phyloP scores from a whole-genome alignment of 2,329 filamentous ascomycete genomes.

The Clarireedia hainanense region DNA sequence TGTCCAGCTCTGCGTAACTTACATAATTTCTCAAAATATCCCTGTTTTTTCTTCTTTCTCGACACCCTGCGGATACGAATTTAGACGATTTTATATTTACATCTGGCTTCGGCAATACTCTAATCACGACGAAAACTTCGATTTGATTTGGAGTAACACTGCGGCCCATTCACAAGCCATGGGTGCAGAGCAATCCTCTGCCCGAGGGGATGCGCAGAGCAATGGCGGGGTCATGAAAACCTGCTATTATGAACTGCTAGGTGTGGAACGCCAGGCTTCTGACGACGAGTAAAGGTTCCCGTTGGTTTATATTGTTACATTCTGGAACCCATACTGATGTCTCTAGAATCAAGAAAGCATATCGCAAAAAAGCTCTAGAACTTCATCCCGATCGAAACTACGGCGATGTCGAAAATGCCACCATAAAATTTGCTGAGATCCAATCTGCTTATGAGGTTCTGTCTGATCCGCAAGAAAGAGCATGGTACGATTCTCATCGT shows the following conservation, averaged over 20 bases:
- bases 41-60: too few species aligned
- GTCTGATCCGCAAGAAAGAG: constrained; percentile 87
- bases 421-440: constrained; percentile 79
- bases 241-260: constrained; percentile 81
- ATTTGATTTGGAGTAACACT: neutral
- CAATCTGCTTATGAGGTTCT: constrained; percentile 94
- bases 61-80: neutral
- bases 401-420: constrained; percentile 75
- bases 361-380: constrained; percentile 82
- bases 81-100: neutral
- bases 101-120: too few species aligned
- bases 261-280: constrained; percentile 61
- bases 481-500: constrained; percentile 96
- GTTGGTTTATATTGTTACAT: neutral
- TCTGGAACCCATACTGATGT: constrained; percentile 10
- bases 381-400: constrained; percentile 93
- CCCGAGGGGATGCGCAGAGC: constrained; percentile 1
- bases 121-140: too few species aligned
- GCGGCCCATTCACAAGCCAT: constrained; percentile 5
- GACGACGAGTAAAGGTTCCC: constrained; percentile 63
- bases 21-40: too few species aligned
- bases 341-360: constrained; percentile 80
- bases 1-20: too few species aligned
- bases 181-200: constrained; percentile 23
- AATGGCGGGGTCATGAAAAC: constrained; percentile 41